Evolutionary conservation across 768 basidiomycete species (phyloP), one percentile per base, ranked within the genome.

Genomic region (Tulasnella sp.): DNA sequence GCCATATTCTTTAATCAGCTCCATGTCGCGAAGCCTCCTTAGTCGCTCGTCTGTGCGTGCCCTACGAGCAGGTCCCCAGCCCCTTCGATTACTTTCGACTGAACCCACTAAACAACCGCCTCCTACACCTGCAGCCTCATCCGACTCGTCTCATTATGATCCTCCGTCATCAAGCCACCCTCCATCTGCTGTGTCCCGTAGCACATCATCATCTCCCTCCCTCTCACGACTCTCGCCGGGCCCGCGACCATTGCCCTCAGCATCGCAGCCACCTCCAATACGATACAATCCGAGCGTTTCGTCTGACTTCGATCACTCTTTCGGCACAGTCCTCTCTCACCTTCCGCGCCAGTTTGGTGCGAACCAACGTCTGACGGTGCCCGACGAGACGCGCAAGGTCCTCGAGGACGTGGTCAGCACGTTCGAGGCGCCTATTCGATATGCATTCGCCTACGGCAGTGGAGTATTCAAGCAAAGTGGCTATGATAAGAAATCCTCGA

Each of bases 361-460:
- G 30, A 92, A 92, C 69, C 89, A 92, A 71, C 76, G 90, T 4
- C 76, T 92, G 0, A 79, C 85, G 0, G 89, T 92, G 7, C 77
- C 87, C 11, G 83, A 84, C 68, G 82, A 85, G 24, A 91, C 85
- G 2, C 80, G 89, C 3, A 83, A 86, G 2, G 74, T 91, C 24
- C 78, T 95, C 15, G 88, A 93, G 68, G 76, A 78, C 61, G 84
- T 97, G 59, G 84, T 96, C 32, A 74, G 75, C 13, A 77, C 81
- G 50, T 95, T 97, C 67, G 79, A 90, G 43, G 89, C 90, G 0
- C 94, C 94, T 9, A 88, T 97, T 51, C 84, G 94, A 21, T 98
- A 95, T 75, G 96, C 94, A 0, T 93, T 97, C 68, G 96, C 96
- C 0, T 99, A 98, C 68, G 96, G 96, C 11, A 91, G 87, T 2